These are phyloP conservation scores for Pseudogymnoascus pannorum DNA, from an alignment of 2,329 filamentous ascomycete genomes.

Conservation along the genomic window DNA sequence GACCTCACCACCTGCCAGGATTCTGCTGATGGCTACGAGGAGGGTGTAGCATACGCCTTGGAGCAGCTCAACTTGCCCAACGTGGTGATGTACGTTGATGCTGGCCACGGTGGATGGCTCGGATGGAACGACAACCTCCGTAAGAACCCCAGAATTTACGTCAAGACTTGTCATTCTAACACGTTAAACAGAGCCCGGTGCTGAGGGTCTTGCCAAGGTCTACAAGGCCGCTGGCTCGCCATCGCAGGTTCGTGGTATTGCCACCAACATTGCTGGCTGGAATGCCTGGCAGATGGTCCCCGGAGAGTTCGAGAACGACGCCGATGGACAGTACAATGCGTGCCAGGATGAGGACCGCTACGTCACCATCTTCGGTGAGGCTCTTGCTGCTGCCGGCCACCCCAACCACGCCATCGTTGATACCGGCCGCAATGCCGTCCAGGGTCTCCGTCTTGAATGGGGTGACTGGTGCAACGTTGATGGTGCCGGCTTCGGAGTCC, in stretches of 20 bases:
- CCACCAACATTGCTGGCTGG: constrained; percentile 54
- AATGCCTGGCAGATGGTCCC: constrained; percentile 32
- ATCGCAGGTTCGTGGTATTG: constrained; percentile 44
- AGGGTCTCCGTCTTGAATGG: constrained; percentile 38
- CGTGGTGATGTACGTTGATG: constrained; percentile 51
- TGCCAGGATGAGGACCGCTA: constrained; percentile 36
- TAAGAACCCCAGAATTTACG: constrained; percentile 7
- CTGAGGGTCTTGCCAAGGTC: constrained; percentile 39
- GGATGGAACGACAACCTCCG: constrained; percentile 49
- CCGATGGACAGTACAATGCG: constrained; percentile 41
- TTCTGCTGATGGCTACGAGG: constrained; percentile 42
- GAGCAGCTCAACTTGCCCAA: constrained; percentile 46
- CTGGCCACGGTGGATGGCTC: constrained; percentile 52
- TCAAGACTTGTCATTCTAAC: constrained; percentile 12
- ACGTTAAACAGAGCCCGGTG: constrained; percentile 32
- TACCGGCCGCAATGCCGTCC: constrained; percentile 42
- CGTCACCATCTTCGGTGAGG: constrained; percentile 34
- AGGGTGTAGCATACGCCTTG: constrained; percentile 44
- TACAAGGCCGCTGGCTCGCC: constrained; percentile 45
- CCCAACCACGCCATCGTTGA: constrained; percentile 41
- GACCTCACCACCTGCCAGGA: constrained; percentile 42
- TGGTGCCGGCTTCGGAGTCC: constrained; percentile 29
- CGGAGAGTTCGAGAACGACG: constrained; percentile 30
- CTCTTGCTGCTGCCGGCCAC: constrained; percentile 25
- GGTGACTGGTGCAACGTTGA: constrained; percentile 39